Evolutionary conservation across 2,329 filamentous ascomycete genomes (phyloP).

Genomic region (Fusarium metavorans): DNA sequence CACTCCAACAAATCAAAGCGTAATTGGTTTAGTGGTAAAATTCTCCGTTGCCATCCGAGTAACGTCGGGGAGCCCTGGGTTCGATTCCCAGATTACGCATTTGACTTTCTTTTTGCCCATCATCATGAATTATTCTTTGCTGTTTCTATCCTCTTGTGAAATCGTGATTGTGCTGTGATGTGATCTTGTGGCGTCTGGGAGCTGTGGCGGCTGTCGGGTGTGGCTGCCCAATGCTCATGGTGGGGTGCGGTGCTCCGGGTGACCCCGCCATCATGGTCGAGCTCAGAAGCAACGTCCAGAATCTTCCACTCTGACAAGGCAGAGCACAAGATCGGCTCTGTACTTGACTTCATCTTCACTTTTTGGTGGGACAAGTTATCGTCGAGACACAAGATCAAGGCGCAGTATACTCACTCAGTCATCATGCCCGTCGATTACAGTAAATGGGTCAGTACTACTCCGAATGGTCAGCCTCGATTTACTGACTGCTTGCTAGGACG

Average conservation of each 20-base stretch:
- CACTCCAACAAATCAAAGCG: neutral
- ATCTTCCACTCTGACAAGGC: conserved; percentile 38
- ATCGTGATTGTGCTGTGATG: neutral
- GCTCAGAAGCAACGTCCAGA: conserved; percentile 40
- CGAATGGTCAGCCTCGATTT: neutral
- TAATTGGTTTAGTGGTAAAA: conserved; percentile 12
- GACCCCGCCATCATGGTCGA: conserved; percentile 44
- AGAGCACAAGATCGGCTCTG: neutral
- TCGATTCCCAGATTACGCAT: conserved; percentile 25
- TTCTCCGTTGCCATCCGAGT: conserved; percentile 23
- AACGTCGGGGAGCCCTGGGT: conserved; percentile 19
- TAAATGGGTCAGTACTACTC: conserved; percentile 70
- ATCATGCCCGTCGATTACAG: conserved; percentile 70
- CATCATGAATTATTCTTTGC: neutral
- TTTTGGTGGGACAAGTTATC: neutral
- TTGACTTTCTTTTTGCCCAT: neutral
- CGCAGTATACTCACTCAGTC: neutral
- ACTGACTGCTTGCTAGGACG: conserved; percentile 67
- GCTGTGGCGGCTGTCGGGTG: neutral
- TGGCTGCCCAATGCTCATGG: conserved; percentile 24
- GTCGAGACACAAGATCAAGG: neutral
- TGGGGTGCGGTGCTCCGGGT: conserved; percentile 31
- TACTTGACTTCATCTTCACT: neutral
- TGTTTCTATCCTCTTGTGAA: neutral
- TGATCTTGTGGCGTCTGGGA: neutral